Evolutionary conservation across 164 flowering plant species (phyloP).

Genomic region (Vitis amurensis): DNA sequence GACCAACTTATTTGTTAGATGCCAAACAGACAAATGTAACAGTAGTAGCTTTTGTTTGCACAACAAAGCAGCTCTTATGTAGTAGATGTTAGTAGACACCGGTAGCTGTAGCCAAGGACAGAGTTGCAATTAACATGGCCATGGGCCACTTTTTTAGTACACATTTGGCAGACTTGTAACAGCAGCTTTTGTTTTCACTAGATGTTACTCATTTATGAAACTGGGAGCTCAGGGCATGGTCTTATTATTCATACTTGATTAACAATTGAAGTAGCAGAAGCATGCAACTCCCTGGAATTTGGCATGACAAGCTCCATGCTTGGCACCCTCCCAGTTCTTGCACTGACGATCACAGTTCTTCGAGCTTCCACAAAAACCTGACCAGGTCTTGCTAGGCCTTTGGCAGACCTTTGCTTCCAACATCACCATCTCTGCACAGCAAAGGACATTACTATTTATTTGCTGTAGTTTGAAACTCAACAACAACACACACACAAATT

Average conservation of each 20-base stretch:
- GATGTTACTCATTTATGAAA: too few relatives aligned
- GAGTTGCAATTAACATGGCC: background rate
- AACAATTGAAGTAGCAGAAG: conserved; percentile 54
- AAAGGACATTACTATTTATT: background rate
- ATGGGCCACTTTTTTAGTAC: conserved; percentile 5
- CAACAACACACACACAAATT: background rate
- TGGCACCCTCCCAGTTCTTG: conserved; percentile 43
- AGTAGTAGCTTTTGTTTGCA: background rate
- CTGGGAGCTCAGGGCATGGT: background rate
- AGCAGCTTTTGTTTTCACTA: background rate
- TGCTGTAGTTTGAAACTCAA: background rate
- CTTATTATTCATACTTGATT: background rate
- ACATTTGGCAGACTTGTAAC: conserved; percentile 2
- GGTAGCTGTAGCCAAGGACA: background rate
- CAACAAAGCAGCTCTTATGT: too few relatives aligned
- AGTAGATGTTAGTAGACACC: too few relatives aligned
- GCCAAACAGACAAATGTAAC: too few relatives aligned
- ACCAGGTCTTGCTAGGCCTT: conserved; percentile 48
- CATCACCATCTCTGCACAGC: conserved; percentile 22
- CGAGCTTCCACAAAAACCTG: conserved; percentile 35
- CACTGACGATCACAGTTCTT: conserved; percentile 40
- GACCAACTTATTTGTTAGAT: too few relatives aligned
- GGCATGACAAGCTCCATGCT: conserved; percentile 49
- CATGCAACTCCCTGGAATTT: conserved; percentile 42
- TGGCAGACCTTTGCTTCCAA: conserved; percentile 36